Evolutionary conservation across 1,284 basidiomycete species (phyloP).

Genomic region (Xerocomus cyaneibrunnescens): DNA sequence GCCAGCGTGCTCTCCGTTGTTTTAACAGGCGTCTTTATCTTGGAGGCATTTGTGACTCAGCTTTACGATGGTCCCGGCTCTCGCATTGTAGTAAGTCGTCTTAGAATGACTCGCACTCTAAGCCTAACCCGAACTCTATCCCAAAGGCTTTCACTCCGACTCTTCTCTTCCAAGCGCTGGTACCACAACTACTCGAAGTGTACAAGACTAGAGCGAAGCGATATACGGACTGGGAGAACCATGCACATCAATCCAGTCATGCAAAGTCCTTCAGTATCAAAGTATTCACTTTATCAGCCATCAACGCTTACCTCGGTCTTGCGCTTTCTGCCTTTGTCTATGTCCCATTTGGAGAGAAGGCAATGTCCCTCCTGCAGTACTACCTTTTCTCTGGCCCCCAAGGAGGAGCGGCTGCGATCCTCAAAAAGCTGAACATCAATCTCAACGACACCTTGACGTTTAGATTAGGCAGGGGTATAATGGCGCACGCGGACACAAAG

Average conservation of each 20-base stretch:
- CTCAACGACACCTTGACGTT: slow-evolving; percentile 27
- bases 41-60: slow-evolving; percentile 85
- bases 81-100: slow-evolving; percentile 63
- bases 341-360: slow-evolving; percentile 84
- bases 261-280: slow-evolving; percentile 86
- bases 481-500: slow-evolving; percentile 12
- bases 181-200: slow-evolving; percentile 80
- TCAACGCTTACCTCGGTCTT: slow-evolving; percentile 88
- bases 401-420: slow-evolving; percentile 10
- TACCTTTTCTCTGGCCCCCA: slow-evolving; percentile 41
- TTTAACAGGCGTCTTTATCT: slow-evolving; percentile 78
- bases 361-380: slow-evolving; percentile 63
- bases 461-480: slow-evolving; percentile 14
- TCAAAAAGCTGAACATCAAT: slow-evolving; percentile 27
- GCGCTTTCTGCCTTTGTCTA: slow-evolving; percentile 88
- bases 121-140: slow-evolving; percentile 1
- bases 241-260: slow-evolving; percentile 76
- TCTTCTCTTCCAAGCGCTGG: slow-evolving; percentile 76
- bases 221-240: slow-evolving; percentile 91
- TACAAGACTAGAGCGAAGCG: slow-evolving; percentile 71
- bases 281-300: slow-evolving; percentile 84
- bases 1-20: slow-evolving; percentile 68
- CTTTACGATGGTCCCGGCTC: slow-evolving; percentile 87
- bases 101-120: background rate
- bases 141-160: slow-evolving; percentile 78